Base-by-base conservation (phyloP, 345 rosid genomes). In the Salix purpurea region DNA sequence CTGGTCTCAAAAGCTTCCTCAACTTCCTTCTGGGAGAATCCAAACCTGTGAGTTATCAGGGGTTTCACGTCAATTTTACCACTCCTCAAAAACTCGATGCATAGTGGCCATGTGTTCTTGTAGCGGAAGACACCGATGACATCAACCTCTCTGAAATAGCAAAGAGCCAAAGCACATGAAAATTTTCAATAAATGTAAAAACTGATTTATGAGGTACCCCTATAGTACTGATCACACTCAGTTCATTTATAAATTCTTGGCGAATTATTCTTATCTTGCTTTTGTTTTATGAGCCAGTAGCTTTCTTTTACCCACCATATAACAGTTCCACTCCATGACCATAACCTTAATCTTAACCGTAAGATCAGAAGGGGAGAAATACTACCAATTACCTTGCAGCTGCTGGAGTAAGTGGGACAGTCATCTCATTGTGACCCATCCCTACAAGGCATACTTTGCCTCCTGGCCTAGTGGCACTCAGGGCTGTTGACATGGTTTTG, bases 401-500 rank as follows among this genome's bases (percentile, higher is more conserved):
- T 65, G 97, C 93, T 32, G 95, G 88, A 73, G 97, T 90, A 46
- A 92, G 92, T 28, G 94, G 97, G 11, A 93, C 87, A 34, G 94
- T 96, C 97, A 91, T 93, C 79, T 91, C 83, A 6, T 72, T 79
- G 42, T 82, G 94, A 46, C 94, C 98, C 86, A 91, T 83, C 69
- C 98, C 98, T 0, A 94, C 89, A 30, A 92, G 96, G 84, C 99
- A 96, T 62, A 93, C 98, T 85, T 88, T 96, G 77, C 99, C 98
- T 0, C 98, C 99, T n/a, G 96, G 69, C 67, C 85, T 65, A 28
- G 97, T 90, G 19, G 93, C 95, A 65, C 80, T 80, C 77, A 93
- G 78, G 37, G 99, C 94, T 0, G 98, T 93, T 6, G 91, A 81
- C 96, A 91, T 96, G 23, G 99, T 93, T 84, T 93, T 96, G 86